Conservation (phyloP, 2,329 filamentous ascomycete species). For the Chaetomium globosum region DNA sequence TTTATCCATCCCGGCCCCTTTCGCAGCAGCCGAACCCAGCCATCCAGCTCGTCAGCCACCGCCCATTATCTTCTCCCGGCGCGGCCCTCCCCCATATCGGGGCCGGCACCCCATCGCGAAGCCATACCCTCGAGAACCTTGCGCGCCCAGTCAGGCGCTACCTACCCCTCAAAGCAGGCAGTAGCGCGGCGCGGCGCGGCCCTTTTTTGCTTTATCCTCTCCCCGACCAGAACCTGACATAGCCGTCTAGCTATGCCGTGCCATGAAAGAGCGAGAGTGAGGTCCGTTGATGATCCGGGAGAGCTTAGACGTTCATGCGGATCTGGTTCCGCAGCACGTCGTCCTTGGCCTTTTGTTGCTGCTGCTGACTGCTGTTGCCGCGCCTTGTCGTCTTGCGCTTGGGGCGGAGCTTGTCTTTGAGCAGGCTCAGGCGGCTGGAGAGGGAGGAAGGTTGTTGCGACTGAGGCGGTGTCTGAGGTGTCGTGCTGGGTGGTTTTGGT, state of each 20-base stretch:
- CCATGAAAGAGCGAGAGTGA: too few relatives aligned
- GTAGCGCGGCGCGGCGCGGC: background rate
- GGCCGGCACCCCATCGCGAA: slow-evolving; percentile 8
- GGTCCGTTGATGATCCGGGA: background rate
- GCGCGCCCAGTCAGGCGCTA: background rate
- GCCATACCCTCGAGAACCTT: background rate
- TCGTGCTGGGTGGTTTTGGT: slow-evolving; percentile 7
- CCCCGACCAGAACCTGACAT: too few relatives aligned
- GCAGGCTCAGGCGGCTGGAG: slow-evolving; percentile 33
- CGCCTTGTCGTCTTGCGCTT: slow-evolving; percentile 12
- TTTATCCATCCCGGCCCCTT: too few relatives aligned
- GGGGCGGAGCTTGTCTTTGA: slow-evolving; percentile 34
- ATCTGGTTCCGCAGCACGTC: slow-evolving; percentile 29
- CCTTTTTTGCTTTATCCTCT: background rate
- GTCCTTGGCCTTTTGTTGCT: slow-evolving; percentile 24
- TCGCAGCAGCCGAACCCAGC: too few relatives aligned
- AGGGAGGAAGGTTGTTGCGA: slow-evolving; percentile 36
- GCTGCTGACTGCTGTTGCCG: slow-evolving; percentile 14
- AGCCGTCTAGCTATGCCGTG: too few relatives aligned
- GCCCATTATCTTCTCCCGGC: slow-evolving; percentile 7
- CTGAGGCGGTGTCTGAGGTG: slow-evolving; percentile 35
- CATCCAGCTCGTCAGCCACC: background rate
- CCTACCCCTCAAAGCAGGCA: background rate
- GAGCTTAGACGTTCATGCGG: slow-evolving; percentile 29
- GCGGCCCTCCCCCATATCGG: slow-evolving; percentile 13